Conservation (phyloP, 2,329 filamentous ascomycete genomes). For the Arthroderma sp. region DNA sequence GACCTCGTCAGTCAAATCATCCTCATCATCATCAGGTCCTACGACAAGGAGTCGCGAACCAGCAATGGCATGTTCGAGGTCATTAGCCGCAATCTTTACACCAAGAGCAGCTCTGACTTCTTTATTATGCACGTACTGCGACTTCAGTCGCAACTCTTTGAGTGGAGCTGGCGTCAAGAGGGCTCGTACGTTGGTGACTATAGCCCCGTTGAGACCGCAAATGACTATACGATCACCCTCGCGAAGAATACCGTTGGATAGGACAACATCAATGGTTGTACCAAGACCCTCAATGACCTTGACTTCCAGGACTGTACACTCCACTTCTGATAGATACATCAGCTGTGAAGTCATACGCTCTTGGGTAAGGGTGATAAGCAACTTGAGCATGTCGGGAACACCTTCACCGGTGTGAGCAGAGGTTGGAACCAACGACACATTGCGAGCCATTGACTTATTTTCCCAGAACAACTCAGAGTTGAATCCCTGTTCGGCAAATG, state of each 20-base stretch:
- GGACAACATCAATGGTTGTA: conserved; percentile 93
- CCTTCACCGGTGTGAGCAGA: conserved; percentile 98
- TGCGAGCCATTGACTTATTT: conserved; percentile 92
- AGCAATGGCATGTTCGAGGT: conserved; percentile 89
- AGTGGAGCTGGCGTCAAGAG: conserved; percentile 85
- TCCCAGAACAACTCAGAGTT: conserved; percentile 95
- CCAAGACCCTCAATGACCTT: conserved; percentile 98
- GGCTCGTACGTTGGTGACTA: conserved; percentile 88
- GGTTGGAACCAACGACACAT: conserved; percentile 91
- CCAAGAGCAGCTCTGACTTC: conserved; percentile 95
- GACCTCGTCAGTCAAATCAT: conserved; percentile 91
- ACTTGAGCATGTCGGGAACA: conserved; percentile 96
- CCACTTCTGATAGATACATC: conserved; percentile 97
- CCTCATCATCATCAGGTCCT: conserved; percentile 88
- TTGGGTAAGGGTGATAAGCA: conserved; percentile 82
- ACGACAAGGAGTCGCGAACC: conserved; percentile 90
- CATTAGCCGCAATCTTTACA: conserved; percentile 97
- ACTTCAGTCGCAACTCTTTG: conserved; percentile 90
- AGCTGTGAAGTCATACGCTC: conserved; percentile 93
- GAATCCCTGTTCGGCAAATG: conserved; percentile 92
- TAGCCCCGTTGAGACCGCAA: conserved; percentile 92
- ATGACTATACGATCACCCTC: conserved; percentile 92
- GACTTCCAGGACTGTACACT: conserved; percentile 95
- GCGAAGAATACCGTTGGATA: conserved; percentile 86
- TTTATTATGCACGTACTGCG: conserved; percentile 96